A percentile compares a stretch with the other conserved stretches of the same genome.
Conservation (phyloP, 2,329 filamentous ascomycete species). For the Huntiella savannae region DNA sequence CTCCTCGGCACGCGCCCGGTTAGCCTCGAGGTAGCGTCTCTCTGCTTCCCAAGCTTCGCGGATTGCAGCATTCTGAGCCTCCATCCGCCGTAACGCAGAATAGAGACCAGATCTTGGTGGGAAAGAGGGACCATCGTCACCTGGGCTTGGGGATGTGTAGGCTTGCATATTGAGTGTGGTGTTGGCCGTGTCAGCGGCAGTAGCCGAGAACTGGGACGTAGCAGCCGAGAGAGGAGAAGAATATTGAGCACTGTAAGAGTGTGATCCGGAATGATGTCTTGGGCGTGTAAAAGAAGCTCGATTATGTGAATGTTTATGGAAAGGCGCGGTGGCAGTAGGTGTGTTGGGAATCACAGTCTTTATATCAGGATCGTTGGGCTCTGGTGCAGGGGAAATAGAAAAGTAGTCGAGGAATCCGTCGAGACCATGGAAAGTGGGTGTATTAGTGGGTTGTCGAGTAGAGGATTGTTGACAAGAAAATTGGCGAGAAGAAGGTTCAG, state of each 20-base stretch:
- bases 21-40: conserved; percentile 33
- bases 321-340: too few relatives aligned
- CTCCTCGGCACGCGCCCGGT: conserved; percentile 32
- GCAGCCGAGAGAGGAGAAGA: background rate
- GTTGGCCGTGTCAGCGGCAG: conserved; percentile 1
- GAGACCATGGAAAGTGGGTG: too few relatives aligned
- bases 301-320: too few relatives aligned
- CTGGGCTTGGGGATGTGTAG: background rate
- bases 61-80: conserved; percentile 24
- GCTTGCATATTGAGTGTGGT: background rate
- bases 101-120: conserved; percentile 6
- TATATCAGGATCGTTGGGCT: too few relatives aligned
- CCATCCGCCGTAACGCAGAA: conserved; percentile 20
- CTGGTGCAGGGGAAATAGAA: too few relatives aligned
- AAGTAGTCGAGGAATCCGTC: too few relatives aligned
- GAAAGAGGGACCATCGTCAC: background rate
- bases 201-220: background rate
- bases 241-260: background rate
- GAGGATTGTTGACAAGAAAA: too few relatives aligned
- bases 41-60: conserved; percentile 34
- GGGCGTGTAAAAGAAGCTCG: too few relatives aligned
- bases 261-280: background rate
- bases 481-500: too few relatives aligned
- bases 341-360: too few relatives aligned
- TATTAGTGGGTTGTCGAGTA: too few relatives aligned